These are phyloP conservation scores for Fusarium irregulare DNA, from an alignment of 2,329 filamentous ascomycete genomes.

Conservation along the genomic window DNA sequence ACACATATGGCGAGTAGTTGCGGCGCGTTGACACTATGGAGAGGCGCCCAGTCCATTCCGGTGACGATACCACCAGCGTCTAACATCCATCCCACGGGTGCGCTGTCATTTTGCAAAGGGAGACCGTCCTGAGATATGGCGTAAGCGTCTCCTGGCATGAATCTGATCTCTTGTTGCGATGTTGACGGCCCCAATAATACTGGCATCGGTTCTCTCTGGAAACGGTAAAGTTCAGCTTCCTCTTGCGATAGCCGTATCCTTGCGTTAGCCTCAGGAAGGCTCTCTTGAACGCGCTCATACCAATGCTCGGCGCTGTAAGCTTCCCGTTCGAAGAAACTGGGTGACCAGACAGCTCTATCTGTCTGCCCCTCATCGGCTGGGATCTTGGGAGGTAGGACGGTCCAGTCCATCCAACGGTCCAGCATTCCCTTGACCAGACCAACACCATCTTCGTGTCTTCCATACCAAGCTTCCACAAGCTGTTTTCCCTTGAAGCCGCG, in stretches of 20 bases:
- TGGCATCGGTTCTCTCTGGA: slow-evolving; percentile 45
- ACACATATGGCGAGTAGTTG: slow-evolving; percentile 66
- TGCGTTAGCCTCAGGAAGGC: slow-evolving; percentile 20
- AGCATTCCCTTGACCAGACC: slow-evolving; percentile 53
- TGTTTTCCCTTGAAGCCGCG: slow-evolving; percentile 49
- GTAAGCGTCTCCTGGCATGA: slow-evolving; percentile 45
- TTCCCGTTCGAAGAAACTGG: slow-evolving; percentile 51
- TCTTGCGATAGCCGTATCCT: slow-evolving; percentile 38
- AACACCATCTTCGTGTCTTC: slow-evolving; percentile 52
- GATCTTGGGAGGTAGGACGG: slow-evolving; percentile 55
- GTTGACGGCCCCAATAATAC: slow-evolving; percentile 51
- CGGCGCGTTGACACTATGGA: slow-evolving; percentile 47
- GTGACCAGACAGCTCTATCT: slow-evolving; percentile 55
- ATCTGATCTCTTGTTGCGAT: slow-evolving; percentile 47
- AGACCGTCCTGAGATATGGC: slow-evolving; percentile 47
- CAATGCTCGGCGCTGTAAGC: slow-evolving; percentile 49
- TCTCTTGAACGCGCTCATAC: slow-evolving; percentile 40
- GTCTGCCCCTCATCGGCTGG: slow-evolving; percentile 43
- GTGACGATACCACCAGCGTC: slow-evolving; percentile 65
- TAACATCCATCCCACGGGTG: slow-evolving; percentile 62
- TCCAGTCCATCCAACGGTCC: slow-evolving; percentile 56
- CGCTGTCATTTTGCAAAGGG: slow-evolving; percentile 43
- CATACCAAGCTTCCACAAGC: slow-evolving; percentile 57
- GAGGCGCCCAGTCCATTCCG: slow-evolving; percentile 64
- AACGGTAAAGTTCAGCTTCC: slow-evolving; percentile 48